A percentile compares a stretch with the other conserved stretches of the same genome.
phyloP scores from a whole-genome alignment of 2,329 filamentous ascomycete species.

The Penicillium sp. region DNA sequence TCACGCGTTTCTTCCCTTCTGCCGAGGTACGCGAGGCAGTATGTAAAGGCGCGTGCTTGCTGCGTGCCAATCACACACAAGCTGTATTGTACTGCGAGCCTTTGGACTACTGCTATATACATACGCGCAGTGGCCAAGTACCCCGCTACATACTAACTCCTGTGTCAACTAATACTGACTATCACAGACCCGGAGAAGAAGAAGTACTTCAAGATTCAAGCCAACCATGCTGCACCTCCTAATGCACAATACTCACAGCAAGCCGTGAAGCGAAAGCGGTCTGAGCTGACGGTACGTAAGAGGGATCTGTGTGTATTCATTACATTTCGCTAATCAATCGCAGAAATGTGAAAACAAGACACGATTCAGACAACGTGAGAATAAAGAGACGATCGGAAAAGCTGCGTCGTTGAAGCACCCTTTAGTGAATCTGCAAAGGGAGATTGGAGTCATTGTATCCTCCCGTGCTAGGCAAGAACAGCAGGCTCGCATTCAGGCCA shows the following conservation, averaged over 20 bases:
- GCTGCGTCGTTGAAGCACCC: constrained; percentile 30
- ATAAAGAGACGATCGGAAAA: constrained; percentile 35
- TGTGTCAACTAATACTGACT: not conserved
- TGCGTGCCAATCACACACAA: not conserved
- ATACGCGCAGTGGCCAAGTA: not conserved
- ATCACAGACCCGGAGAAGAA: constrained; percentile 51
- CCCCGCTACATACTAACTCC: not conserved
- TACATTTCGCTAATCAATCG: constrained; percentile 7
- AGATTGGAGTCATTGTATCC: constrained; percentile 25
- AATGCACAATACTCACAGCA: constrained; percentile 56
- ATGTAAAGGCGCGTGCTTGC: not conserved
- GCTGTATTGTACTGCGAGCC: not conserved
- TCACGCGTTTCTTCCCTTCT: not conserved
- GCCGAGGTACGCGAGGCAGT: not conserved
- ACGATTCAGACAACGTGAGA: constrained; percentile 25
- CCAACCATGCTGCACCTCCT: constrained; percentile 50
- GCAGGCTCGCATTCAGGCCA: constrained; percentile 31
- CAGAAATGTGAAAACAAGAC: constrained; percentile 31
- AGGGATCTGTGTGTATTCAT: not conserved
- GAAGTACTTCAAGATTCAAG: constrained; percentile 67
- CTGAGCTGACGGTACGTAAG: constrained; percentile 41
- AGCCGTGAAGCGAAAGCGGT: constrained; percentile 56
- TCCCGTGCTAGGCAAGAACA: constrained; percentile 24
- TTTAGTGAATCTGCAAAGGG: constrained; percentile 28
- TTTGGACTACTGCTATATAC: not conserved